Percentiles rank a stretch among this genome's conserved stretches.
Conservation (phyloP, 371 early-diverging fungal genomes). For the Apophysomyces elegans region DNA sequence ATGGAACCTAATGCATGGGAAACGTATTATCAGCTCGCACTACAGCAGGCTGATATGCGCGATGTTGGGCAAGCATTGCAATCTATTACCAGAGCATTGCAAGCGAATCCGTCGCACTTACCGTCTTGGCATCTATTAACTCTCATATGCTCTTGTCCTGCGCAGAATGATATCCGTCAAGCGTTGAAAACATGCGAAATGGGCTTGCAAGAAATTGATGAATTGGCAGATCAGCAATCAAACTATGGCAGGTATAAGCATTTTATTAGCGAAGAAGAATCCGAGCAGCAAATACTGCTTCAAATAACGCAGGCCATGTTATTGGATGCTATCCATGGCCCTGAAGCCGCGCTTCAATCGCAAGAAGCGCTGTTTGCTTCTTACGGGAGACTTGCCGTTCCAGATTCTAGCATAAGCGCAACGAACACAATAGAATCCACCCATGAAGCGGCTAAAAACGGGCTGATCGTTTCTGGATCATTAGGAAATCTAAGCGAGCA, state of each 20-base stretch:
- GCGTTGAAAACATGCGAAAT: constrained; percentile 79
- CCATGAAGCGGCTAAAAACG: constrained; percentile 13
- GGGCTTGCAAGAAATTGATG: constrained; percentile 52
- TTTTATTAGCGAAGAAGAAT: constrained; percentile 37
- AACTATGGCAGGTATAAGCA: constrained; percentile 24
- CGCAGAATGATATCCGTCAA: constrained; percentile 39
- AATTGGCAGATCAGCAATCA: constrained; percentile 48
- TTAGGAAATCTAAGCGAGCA: constrained; percentile 30
- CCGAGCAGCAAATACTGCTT: constrained; percentile 61
- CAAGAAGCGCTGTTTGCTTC: constrained; percentile 65
- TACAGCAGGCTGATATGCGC: constrained; percentile 83
- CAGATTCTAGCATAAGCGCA: constrained; percentile 15
- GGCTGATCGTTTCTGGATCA: constrained; percentile 34
- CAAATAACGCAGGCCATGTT: constrained; percentile 65
- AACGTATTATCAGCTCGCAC: constrained; percentile 76
- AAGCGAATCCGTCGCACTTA: constrained; percentile 62
- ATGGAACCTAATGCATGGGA: constrained; percentile 56
- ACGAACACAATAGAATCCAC: constrained; percentile 16
- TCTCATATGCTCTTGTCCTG: constrained; percentile 70
- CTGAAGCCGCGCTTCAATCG: constrained; percentile 56
- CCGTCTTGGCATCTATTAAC: constrained; percentile 89
- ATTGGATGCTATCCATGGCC: constrained; percentile 53
- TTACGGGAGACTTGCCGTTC: constrained; percentile 59
- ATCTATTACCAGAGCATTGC: constrained; percentile 65
- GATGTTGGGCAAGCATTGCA: constrained; percentile 74